These are phyloP conservation scores for Lepidopterella palustris DNA, from an alignment of 495 filamentous ascomycete genomes.

Conservation along the genomic window DNA sequence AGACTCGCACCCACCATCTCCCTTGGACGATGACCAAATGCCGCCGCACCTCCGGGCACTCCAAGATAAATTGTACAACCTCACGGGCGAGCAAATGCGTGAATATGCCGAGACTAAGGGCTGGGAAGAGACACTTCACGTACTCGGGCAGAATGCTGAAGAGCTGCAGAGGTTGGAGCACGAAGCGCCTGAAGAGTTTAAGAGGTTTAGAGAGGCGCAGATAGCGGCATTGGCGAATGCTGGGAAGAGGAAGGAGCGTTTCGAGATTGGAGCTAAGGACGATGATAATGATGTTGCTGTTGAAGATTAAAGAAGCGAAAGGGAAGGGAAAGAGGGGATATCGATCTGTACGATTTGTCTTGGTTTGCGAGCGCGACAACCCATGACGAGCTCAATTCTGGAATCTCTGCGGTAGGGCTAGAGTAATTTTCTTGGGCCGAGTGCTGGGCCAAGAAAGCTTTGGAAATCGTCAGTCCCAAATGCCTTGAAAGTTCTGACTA, in stretches of 20 bases:
- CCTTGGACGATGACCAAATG: constrained; percentile 12
- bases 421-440: too few relatives aligned
- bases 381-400: too few relatives aligned
- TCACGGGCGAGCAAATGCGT: constrained; percentile 32
- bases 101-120: constrained; percentile 22
- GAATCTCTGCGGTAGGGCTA: too few relatives aligned
- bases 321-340: too few relatives aligned
- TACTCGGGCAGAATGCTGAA: constrained; percentile 33
- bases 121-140: constrained; percentile 20
- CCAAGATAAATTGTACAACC: constrained; percentile 22
- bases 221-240: constrained; percentile 24
- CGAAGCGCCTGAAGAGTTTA: constrained; percentile 28
- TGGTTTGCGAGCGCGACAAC: too few relatives aligned
- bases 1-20: neutral
- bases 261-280: constrained; percentile 1
- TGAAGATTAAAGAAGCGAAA: constrained; percentile 10
- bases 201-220: constrained; percentile 22
- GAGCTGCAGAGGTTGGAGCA: constrained; percentile 32
- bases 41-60: constrained; percentile 22
- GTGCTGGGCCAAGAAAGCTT: too few relatives aligned
- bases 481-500: too few relatives aligned
- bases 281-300: constrained; percentile 20
- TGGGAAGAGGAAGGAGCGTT: neutral
- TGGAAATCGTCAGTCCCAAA: too few relatives aligned
- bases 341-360: too few relatives aligned